Evolutionary conservation across 768 basidiomycete genomes (phyloP).

Genomic region (Russula foetens): DNA sequence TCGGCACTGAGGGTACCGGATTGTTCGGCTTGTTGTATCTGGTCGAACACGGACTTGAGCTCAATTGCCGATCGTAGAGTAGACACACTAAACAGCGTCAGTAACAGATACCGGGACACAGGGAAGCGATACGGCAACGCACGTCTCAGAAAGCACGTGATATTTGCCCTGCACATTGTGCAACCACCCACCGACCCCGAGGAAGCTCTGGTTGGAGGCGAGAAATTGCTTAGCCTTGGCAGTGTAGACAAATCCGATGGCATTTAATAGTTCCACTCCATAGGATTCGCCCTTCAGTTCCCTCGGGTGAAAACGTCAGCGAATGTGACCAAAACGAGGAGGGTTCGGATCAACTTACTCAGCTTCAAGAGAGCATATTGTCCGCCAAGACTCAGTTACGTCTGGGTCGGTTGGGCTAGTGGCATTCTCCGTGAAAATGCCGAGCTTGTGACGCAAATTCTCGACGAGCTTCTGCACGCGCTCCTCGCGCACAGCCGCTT

Average conservation of each 20-base stretch:
- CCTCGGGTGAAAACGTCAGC: constrained; percentile 29
- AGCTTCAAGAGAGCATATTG: constrained; percentile 73
- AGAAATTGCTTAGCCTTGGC: constrained; percentile 79
- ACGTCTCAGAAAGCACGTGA: constrained; percentile 92
- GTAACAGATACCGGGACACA: neutral
- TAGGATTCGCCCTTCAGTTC: constrained; percentile 83
- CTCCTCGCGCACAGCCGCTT: constrained; percentile 70
- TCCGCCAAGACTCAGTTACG: constrained; percentile 63
- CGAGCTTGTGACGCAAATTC: constrained; percentile 72
- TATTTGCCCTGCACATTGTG: constrained; percentile 91
- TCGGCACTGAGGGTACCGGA: constrained; percentile 72
- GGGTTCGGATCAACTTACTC: constrained; percentile 44
- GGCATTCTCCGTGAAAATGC: constrained; percentile 83
- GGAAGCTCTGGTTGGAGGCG: constrained; percentile 56
- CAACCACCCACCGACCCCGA: constrained; percentile 88
- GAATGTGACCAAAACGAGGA: neutral
- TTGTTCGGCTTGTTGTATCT: constrained; percentile 85
- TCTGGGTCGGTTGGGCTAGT: constrained; percentile 59
- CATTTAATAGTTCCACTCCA: constrained; percentile 76
- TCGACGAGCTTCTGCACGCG: constrained; percentile 70
- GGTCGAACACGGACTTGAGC: constrained; percentile 84
- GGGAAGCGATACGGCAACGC: constrained; percentile 25
- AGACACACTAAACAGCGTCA: constrained; percentile 48
- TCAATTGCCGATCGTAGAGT: constrained; percentile 83
- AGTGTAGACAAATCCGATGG: constrained; percentile 79